phyloP scores from a whole-genome alignment of 768 basidiomycete genomes.

The Tricholomella constricta region DNA sequence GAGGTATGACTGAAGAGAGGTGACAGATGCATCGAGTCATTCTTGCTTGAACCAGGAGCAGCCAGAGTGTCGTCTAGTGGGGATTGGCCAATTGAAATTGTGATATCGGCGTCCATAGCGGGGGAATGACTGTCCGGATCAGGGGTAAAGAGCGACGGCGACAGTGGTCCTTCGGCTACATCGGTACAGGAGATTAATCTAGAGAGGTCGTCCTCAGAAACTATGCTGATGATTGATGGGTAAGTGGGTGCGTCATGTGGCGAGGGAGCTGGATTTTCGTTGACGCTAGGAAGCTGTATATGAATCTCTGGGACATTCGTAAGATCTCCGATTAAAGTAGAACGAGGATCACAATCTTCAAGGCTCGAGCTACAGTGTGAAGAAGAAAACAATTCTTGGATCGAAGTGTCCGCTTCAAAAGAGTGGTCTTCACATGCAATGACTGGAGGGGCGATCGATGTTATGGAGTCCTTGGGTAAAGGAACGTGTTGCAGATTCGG shows the following conservation, averaged over 20 bases:
- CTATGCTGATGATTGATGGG: slow-evolving; percentile 3
- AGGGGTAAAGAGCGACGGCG: slow-evolving; percentile 8
- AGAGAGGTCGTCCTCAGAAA: slow-evolving; percentile 14
- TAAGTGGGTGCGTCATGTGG: not conserved
- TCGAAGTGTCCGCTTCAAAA: not conserved
- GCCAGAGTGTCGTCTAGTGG: not conserved
- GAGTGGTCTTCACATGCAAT: not conserved
- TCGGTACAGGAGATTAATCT: slow-evolving; percentile 3
- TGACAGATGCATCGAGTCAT: slow-evolving; percentile 4
- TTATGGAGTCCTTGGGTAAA: not conserved
- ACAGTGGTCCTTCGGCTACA: slow-evolving; percentile 7
- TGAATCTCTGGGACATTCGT: slow-evolving; percentile 6
- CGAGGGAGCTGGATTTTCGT: not conserved
- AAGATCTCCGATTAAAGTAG: not conserved
- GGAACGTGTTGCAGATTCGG: slow-evolving; percentile 5
- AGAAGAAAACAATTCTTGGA: slow-evolving; percentile 3
- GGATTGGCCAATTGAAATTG: slow-evolving; percentile 8
- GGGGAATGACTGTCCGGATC: not conserved
- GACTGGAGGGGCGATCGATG: not conserved
- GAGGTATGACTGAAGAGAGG: slow-evolving; percentile 10
- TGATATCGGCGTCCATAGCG: not conserved
- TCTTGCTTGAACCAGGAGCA: not conserved
- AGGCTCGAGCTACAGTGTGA: slow-evolving; percentile 1
- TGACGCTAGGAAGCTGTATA: slow-evolving; percentile 1
- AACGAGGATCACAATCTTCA: not conserved